Conservation (phyloP, 2,329 filamentous ascomycete genomes). For the Trichoderma sp. region DNA sequence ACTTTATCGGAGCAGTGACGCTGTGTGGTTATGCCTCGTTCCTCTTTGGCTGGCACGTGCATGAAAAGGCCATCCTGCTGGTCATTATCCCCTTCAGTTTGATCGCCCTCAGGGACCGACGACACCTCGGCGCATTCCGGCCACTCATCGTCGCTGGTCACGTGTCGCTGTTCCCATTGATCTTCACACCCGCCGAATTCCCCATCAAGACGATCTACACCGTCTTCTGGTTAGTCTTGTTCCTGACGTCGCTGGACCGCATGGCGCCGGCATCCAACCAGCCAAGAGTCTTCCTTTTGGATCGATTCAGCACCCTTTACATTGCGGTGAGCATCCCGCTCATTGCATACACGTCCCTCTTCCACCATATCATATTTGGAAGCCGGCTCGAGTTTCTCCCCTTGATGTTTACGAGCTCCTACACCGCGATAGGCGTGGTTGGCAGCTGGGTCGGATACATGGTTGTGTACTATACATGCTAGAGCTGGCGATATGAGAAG, state of each 20-base stretch:
- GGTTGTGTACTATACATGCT: conserved; percentile 80
- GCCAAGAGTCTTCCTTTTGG: conserved; percentile 83
- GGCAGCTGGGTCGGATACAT: conserved; percentile 95
- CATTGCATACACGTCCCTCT: conserved; percentile 81
- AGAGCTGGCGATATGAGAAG: conserved; percentile 6
- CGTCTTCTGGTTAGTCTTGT: conserved; percentile 84
- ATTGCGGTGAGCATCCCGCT: conserved; percentile 87
- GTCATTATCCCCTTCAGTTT: conserved; percentile 95
- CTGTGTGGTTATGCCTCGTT: conserved; percentile 96
- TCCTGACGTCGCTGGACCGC: conserved; percentile 83
- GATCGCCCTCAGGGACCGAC: conserved; percentile 83
- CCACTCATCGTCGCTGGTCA: conserved; percentile 92
- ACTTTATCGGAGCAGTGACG: conserved; percentile 84
- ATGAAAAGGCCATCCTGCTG: conserved; percentile 93
- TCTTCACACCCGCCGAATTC: conserved; percentile 91
- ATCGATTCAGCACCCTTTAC: conserved; percentile 87
- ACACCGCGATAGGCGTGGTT: conserved; percentile 90
- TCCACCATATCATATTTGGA: conserved; percentile 84
- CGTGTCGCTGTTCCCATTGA: conserved; percentile 89
- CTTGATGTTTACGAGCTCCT: conserved; percentile 95
- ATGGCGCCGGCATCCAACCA: conserved; percentile 80
- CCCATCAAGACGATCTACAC: conserved; percentile 94
- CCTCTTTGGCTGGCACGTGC: conserved; percentile 97
- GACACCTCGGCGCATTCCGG: conserved; percentile 88
- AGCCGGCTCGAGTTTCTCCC: conserved; percentile 85